Base-by-base conservation (phyloP, 192 early-diverging fungal genomes). In the Coemansia sp. region DNA sequence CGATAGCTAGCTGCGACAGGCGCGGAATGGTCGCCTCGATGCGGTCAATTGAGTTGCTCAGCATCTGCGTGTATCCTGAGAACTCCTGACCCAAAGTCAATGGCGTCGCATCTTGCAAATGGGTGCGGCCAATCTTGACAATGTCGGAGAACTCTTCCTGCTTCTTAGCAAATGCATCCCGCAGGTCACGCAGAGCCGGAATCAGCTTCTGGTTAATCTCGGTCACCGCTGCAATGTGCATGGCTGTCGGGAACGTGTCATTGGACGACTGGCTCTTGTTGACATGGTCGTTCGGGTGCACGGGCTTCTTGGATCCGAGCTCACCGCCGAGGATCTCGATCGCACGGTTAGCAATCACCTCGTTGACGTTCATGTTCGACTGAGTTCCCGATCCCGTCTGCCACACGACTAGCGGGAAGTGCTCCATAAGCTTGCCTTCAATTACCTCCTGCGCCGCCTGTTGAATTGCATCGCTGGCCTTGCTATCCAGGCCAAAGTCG, bases 231-330 rank as follows among this genome's bases (percentile, higher is more conserved):
- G 95, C 89, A 67, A 99, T 89, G 82, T 98, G 96, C 97, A 99
- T 99, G 65, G 96, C 95, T 25, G 96, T 98, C 23, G 97, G 97
- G 88, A 99, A 99, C 56, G 95, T 96, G 73, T 99, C 97, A 74
- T 99, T 99, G 51, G 94, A 96, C 45, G 93, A 94, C 82, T 98
- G 96, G 60, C 91, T 91, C 87, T 94, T 96, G 87, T 99, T 99
- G 72, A 98, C 96, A 60, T 97, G 95, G 83, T 99, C 97, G 82
- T 99, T 99, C 41, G 97, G 97, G 75, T 99, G 97, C 38, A 99
- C 94, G 15, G 94, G 94, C 62, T 85, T 88, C 88, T 98, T 94
- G 77, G 83, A 86, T 57, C 96, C 96, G 47, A 95, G 85, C 74
- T 94, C 88, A 50, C 89, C 91, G 56, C 93, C 95, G 39, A 98